Evolutionary conservation across 495 filamentous ascomycete genomes (phyloP), one percentile per base, ranked within the genome.

Genomic region (Xeromyces bisporus): DNA sequence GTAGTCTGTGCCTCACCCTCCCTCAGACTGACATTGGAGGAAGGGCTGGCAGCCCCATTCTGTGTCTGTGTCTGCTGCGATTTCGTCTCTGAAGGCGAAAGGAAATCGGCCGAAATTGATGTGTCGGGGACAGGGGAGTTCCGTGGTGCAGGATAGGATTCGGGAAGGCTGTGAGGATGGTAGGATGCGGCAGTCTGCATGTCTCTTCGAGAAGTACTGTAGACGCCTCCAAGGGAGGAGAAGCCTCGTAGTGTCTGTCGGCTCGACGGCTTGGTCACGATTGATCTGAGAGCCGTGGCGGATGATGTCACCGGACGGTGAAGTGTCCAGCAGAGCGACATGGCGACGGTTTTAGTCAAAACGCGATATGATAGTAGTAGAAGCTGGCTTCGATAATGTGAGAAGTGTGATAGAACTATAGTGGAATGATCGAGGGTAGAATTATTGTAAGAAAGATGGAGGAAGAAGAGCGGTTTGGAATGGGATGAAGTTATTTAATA

Each of bases 181-280:
- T 84, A 85, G 38, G 78, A 69, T 18, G 79, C 74, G 4, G 69
- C 68, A n/a, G 77, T 75, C 41, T 77, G 72, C 44, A 82, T 67
- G 28, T 73, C 73, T 29, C 76, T 63, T 42, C 71, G 71, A 36
- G 65, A 71, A 12, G 70, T 69, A 28, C 62, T 60, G 36, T 69
- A 55, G 40, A 51, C 54, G 40, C 56, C 56, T 41, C 46, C 59
- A 49, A 58, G 53, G 6, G 78, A 72, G 23, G 78, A 80, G 61
- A 85, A 84, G 28, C 60, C 60, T 28, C 77, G 74, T 24, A 71
- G 45, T 21, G 69, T 56, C 38, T 62, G 56, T 27, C 55, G 39
- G 16, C 51, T 51, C 25, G 60, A 47, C 26, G 54, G 40, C 40
- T 56, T 56, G 29, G 46, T 62, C 53, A 53, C 50, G 51, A 57